Evolutionary conservation across 192 early-diverging fungal species (phyloP).

Genomic region (Lobosporangium transversale): DNA sequence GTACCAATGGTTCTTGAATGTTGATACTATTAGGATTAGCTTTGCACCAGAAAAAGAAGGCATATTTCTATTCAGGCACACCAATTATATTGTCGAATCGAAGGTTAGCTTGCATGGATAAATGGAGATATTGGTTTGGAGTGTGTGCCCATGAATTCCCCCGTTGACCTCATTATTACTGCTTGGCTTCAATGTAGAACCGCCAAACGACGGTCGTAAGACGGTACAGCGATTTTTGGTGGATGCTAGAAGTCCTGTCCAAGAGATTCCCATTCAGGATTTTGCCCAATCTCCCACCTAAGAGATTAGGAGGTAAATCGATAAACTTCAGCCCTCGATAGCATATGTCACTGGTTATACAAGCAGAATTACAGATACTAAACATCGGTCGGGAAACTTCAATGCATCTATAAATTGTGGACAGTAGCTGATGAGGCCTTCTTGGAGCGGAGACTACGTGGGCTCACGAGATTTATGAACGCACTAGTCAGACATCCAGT

Average conservation of each 20-base stretch:
- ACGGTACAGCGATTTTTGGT: constrained; percentile 93
- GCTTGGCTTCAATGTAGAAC: no score
- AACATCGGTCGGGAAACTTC: no score
- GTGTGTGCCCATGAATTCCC: no score
- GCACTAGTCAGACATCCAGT: constrained; percentile 81
- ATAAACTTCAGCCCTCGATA: no score
- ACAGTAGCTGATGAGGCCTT: constrained; percentile 71
- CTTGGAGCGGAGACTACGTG: constrained; percentile 75
- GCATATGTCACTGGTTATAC: no score
- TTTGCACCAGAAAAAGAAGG: constrained; percentile 64
- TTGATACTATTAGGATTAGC: constrained; percentile 64
- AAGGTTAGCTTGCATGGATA: no score
- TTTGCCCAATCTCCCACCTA: constrained; percentile 87
- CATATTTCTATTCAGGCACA: constrained; percentile 79
- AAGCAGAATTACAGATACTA: no score
- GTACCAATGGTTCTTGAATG: constrained; percentile 65
- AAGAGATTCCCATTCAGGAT: constrained; percentile 86
- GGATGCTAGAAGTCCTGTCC: constrained; percentile 81
- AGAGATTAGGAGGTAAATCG: constrained; percentile 82
- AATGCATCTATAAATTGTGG: no score
- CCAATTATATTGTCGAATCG: constrained; percentile 86
- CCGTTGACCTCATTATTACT: no score
- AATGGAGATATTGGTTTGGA: no score
- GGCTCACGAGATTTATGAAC: constrained; percentile 77
- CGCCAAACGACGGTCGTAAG: constrained; percentile 70